These are phyloP conservation scores for Talaromyces sp. DNA, from an alignment of 2,329 filamentous ascomycete species.

Conservation along the genomic window DNA sequence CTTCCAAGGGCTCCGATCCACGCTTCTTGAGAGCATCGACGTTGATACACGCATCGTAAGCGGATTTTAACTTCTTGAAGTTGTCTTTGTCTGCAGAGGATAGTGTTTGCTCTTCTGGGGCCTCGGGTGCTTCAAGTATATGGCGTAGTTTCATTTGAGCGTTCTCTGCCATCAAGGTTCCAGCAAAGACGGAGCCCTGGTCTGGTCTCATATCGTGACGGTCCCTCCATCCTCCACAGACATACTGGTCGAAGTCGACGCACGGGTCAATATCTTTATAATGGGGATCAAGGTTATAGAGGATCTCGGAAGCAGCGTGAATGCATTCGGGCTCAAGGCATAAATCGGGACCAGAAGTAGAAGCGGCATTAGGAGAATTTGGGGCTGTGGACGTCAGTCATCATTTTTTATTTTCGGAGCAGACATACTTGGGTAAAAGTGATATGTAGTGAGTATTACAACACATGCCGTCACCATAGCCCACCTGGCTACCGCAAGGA, in stretches of 20 bases:
- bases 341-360: not conserved
- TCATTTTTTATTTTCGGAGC: not conserved
- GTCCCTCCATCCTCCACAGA: slow-evolving; percentile 65
- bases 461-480: slow-evolving; percentile 1
- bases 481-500: slow-evolving; percentile 9
- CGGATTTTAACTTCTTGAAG: slow-evolving; percentile 63
- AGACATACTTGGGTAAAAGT: not conserved
- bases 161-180: slow-evolving; percentile 60
- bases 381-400: too few species aligned
- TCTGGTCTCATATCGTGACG: slow-evolving; percentile 64
- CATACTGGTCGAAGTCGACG: slow-evolving; percentile 64
- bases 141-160: slow-evolving; percentile 59
- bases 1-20: slow-evolving; percentile 56
- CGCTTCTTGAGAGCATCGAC: slow-evolving; percentile 54
- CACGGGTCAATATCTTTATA: slow-evolving; percentile 65
- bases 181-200: slow-evolving; percentile 59
- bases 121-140: slow-evolving; percentile 56
- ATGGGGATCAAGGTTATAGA: slow-evolving; percentile 60
- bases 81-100: slow-evolving; percentile 44
- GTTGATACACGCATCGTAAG: slow-evolving; percentile 65
- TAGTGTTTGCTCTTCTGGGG: slow-evolving; percentile 31
- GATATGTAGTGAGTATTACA: not conserved
- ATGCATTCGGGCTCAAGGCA: slow-evolving; percentile 52
- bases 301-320: slow-evolving; percentile 60
- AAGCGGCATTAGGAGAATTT: not conserved